Conservation (phyloP, 768 basidiomycete species). For the Mycena albidolilacea region DNA sequence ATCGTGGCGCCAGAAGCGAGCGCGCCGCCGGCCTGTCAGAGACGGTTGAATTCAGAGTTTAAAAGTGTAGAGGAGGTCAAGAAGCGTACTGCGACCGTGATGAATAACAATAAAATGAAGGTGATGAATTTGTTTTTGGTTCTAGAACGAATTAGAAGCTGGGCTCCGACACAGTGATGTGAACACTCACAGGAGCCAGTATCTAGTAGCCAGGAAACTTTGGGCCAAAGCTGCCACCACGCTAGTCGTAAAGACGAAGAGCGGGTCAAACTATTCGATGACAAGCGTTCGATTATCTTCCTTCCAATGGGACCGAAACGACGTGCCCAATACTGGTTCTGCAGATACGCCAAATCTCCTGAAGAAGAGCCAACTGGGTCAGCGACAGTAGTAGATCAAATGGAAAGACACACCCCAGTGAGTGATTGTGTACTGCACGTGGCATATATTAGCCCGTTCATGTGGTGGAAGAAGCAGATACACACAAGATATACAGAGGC, state of each 20-base stretch:
- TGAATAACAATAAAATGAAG: background rate
- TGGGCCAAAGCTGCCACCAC: constrained; percentile 16
- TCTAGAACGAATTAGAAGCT: constrained; percentile 7
- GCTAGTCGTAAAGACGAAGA: constrained; percentile 7
- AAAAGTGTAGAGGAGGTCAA: constrained; percentile 11
- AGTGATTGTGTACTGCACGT: no score
- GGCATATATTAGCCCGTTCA: no score
- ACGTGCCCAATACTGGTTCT: constrained; percentile 9
- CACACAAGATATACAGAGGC: no score
- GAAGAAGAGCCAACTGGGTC: constrained; percentile 7
- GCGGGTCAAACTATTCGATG: background rate
- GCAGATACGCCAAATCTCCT: constrained; percentile 9
- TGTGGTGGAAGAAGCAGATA: no score
- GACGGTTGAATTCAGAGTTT: constrained; percentile 14
- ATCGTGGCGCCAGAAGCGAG: constrained; percentile 21
- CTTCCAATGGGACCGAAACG: constrained; percentile 7
- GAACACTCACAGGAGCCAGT: constrained; percentile 9
- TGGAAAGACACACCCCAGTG: no score
- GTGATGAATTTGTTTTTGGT: constrained; percentile 13
- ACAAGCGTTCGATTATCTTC: constrained; percentile 8
- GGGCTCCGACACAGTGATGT: background rate
- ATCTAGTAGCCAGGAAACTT: constrained; percentile 17
- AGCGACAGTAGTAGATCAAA: constrained; percentile 4
- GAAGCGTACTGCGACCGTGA: constrained; percentile 14
- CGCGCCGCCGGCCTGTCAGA: constrained; percentile 22